phyloP scores from a whole-genome alignment of 164 flowering plant genomes.

The Platanus orientalis region DNA sequence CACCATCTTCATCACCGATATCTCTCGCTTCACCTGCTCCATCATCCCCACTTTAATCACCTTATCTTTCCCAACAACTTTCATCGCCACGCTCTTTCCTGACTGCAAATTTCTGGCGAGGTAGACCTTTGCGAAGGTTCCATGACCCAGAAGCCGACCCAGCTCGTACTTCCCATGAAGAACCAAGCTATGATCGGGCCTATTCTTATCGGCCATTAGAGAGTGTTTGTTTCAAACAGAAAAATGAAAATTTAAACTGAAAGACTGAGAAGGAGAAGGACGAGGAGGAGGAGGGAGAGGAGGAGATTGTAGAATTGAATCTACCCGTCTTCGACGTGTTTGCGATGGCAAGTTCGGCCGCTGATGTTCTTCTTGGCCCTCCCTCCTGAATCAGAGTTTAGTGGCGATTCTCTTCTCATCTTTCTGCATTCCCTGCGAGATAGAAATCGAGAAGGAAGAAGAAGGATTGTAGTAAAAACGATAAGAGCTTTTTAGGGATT shows the following conservation, averaged over 20 bases:
- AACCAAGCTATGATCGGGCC: slow-evolving; percentile 1
- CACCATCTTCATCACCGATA: slow-evolving; percentile 57
- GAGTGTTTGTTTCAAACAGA: too few species aligned
- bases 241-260: too few species aligned
- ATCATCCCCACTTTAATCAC: slow-evolving; percentile 51
- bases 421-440: slow-evolving; percentile 57
- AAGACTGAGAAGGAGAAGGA: too few species aligned
- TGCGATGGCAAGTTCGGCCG: slow-evolving; percentile 58
- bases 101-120: slow-evolving; percentile 37
- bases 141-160: slow-evolving; percentile 32
- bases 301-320: neutral
- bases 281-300: neutral
- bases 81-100: slow-evolving; percentile 52
- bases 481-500: too few species aligned
- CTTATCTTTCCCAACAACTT: slow-evolving; percentile 50
- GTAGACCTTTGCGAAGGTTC: slow-evolving; percentile 49
- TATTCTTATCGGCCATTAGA: slow-evolving; percentile 3
- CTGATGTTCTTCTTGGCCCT: slow-evolving; percentile 20
- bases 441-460: neutral
- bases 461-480: too few species aligned
- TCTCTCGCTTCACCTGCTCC: slow-evolving; percentile 60
- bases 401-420: slow-evolving; percentile 33
- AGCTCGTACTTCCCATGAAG: slow-evolving; percentile 32
- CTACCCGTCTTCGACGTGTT: slow-evolving; percentile 72
- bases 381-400: slow-evolving; percentile 23